phyloP scores from a whole-genome alignment of 305 asterid genomes.

The Solanum aculeatissimum region DNA sequence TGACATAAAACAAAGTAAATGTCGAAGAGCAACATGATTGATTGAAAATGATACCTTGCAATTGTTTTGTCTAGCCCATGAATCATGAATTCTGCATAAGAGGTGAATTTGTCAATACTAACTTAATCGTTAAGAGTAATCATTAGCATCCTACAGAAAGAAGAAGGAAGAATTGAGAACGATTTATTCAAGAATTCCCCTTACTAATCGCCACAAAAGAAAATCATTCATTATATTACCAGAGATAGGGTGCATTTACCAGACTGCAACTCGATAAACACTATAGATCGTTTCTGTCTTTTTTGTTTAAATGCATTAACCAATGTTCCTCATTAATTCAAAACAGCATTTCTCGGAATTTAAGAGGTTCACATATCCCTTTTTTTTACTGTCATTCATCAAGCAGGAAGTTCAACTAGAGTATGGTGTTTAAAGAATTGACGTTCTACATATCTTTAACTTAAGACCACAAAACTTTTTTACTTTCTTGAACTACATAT shows the following conservation, averaged over 20 bases:
- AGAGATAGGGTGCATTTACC: background rate
- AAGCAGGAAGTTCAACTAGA: background rate
- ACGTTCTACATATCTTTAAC: no score
- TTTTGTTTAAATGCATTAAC: background rate
- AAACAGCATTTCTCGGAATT: background rate
- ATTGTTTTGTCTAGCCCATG: constrained; percentile 67
- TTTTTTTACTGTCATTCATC: background rate
- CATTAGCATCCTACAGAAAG: background rate
- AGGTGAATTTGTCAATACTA: background rate
- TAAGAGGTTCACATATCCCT: background rate
- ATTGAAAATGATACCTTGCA: constrained; percentile 49
- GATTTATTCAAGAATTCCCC: background rate
- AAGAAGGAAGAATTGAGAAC: background rate
- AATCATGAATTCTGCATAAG: constrained; percentile 62
- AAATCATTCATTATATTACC: background rate
- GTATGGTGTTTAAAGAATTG: background rate
- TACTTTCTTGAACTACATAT: background rate
- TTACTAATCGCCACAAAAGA: background rate
- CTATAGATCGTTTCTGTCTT: background rate
- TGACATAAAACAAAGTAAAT: background rate
- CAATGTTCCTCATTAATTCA: background rate
- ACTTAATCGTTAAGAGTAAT: background rate
- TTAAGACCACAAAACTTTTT: background rate
- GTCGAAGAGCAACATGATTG: background rate
- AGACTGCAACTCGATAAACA: background rate